Evolutionary conservation across 108 stramenopile species (phyloP), one percentile per base, ranked within the genome.

Genomic region (Nitzschia putrida): DNA sequence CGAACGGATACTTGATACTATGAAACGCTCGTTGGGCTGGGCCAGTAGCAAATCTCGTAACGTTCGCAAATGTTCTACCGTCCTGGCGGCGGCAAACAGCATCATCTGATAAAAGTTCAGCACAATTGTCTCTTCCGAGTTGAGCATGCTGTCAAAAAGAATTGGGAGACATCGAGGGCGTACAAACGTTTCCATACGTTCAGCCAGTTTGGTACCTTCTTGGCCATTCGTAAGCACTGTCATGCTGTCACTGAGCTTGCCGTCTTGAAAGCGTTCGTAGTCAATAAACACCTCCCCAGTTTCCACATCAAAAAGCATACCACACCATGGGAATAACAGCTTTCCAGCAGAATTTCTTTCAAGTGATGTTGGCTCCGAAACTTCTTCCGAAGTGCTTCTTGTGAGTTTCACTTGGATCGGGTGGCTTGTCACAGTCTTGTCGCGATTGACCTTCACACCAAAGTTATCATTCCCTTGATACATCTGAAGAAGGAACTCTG

Each of bases 201-300:
- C 64, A 25, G 29, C 63, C 18, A 92, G 43, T 41, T 76, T 76
- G 23, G 45, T 50, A 20, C 90, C 87, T 57, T 86, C 82, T n/a
- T 77, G 65, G 25, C 78, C 76, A 12, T 42, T 44, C 6, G 72
- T 57, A 24, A 85, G 80, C 2, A 91, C 76, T 2, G 77, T 87
- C 21, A 95, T 66, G 41, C 72, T 67, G 58, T 88, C 82, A 1
- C 59, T 69, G 14, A 85, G 79, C 53, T 76, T 73, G 6, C 64
- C 60, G 5, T 71, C 82, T 25, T 61, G 64, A 71, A 94, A 90
- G 16, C 93, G 79, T 9, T 71, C 50, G 53, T 83, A 81, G 71
- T 95, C 94, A 40, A 89, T 57, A 13, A 68, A 67, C 1, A 90
- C 86, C 64, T 91, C 89, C 58, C 90, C 89, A n/a, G 85, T 86